Base-by-base conservation (phyloP, 345 rosid genomes). In the Diplotaxis tenuifolia region DNA sequence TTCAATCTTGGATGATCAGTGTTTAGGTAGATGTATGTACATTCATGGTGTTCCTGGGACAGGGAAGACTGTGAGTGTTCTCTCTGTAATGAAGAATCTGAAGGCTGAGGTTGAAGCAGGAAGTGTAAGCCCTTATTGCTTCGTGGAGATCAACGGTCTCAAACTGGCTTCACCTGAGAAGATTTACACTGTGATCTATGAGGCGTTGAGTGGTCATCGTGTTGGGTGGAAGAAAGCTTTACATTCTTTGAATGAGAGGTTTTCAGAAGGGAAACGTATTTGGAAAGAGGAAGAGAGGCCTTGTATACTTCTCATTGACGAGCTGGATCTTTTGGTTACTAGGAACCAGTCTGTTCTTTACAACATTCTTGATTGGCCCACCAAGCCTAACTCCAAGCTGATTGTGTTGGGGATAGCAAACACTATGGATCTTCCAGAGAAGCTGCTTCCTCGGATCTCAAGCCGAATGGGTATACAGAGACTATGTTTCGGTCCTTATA, bases 31-130 rank as follows among this genome's bases (percentile, higher is more conserved):
- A 58, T 94, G 98, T 71, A 87, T 94, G 78, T 94, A 91, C 29
- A 82, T 91, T 78, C 97, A 91, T 62, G 98, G 98, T 81, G 98
- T 94, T 83, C 98, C 98, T 0, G 98, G 98, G 75, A 91, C 98
- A 9, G 98, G 97, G 78, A 94, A 94, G 92, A 91, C 97, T 22
- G 86, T 94, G 86, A 89, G 93, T 68, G 96, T 91, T 9, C 86
- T 91, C 65, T 70, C 97, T 0, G 96, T 89, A 9, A 82, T 94
- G 96, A 89, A 88, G 81, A 87, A 74, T 83, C 79, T 94, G 55
- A 91, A 75, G 82, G 85, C 91, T 47, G 97, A 94, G 85, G 96
- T 91, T 72, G 96, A 92, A 80, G 82, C 85, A 0, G 97, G 96
- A 73, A 81, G 25, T 3, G 75, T 85, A 64, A 85, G 62, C 50